Percentiles rank a stretch among this genome's conserved stretches.
Conservation (phyloP, 2,329 filamentous ascomycete genomes). For the Cladosporium sp. region DNA sequence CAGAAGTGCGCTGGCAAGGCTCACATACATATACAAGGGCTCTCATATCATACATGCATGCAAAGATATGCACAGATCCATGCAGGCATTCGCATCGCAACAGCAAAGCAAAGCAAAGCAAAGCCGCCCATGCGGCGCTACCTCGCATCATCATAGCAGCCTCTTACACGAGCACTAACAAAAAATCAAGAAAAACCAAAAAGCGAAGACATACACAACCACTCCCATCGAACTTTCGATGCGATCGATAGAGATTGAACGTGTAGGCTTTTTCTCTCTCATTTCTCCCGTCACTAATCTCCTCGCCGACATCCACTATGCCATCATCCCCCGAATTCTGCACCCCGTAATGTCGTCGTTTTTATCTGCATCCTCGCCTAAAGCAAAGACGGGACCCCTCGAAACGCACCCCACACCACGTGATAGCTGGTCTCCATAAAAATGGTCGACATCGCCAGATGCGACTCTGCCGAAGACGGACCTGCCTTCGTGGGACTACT, state of each 20-base stretch:
- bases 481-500: background rate
- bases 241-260: constrained; percentile 4
- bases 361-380: background rate
- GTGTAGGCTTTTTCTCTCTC: too few species aligned
- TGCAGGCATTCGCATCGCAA: background rate
- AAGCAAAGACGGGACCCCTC: background rate
- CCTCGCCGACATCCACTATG: constrained; percentile 8
- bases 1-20: constrained; percentile 13
- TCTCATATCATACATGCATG: background rate
- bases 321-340: constrained; percentile 7
- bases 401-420: constrained; percentile 16
- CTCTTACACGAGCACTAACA: background rate
- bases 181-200: background rate
- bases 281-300: background rate
- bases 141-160: background rate
- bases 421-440: background rate
- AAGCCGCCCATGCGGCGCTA: background rate
- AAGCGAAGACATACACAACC: background rate
- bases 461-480: background rate
- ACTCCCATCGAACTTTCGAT: background rate
- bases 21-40: constrained; percentile 10
- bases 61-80: background rate
- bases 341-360: constrained; percentile 13
- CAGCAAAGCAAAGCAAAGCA: too few species aligned
- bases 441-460: background rate